phyloP scores from a whole-genome alignment of 148 eudicot species.

The Amaranthus hypochondriacus region DNA sequence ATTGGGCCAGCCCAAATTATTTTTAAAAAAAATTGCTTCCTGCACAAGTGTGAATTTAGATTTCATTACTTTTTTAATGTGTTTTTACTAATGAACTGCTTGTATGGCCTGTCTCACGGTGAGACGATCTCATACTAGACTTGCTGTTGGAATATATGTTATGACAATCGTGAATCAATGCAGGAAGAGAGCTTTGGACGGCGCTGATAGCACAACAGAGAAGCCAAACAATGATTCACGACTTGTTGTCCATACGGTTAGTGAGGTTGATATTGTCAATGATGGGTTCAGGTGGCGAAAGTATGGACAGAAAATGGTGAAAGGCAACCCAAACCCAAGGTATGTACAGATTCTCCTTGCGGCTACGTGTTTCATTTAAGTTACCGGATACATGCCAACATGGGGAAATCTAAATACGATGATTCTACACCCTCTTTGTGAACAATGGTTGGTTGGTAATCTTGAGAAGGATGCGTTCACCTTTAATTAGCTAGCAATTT shows the following conservation, averaged over 20 bases:
- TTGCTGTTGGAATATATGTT: neutral
- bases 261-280: conserved; percentile 73
- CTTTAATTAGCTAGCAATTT: neutral
- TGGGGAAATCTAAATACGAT: neutral
- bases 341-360: conserved; percentile 23
- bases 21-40: too few relatives aligned
- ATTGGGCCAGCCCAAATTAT: too few relatives aligned
- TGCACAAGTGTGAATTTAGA: too few relatives aligned
- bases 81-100: too few relatives aligned
- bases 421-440: neutral
- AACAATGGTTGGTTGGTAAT: neutral
- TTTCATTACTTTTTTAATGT: too few relatives aligned
- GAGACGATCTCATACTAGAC: too few relatives aligned
- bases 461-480: neutral
- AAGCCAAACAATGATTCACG: conserved; percentile 50
- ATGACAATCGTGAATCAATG: neutral
- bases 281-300: conserved; percentile 98
- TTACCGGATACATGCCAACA: neutral
- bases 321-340: conserved; percentile 95
- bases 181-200: conserved; percentile 57
- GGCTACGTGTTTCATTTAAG: neutral
- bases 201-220: conserved; percentile 33
- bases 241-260: conserved; percentile 63
- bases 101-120: too few relatives aligned
- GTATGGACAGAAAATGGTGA: conserved; percentile 91